Evolutionary conservation across 208 protist genomes (phyloP), one percentile per base, ranked within the genome.

Genomic region (Porcisia deanei): DNA sequence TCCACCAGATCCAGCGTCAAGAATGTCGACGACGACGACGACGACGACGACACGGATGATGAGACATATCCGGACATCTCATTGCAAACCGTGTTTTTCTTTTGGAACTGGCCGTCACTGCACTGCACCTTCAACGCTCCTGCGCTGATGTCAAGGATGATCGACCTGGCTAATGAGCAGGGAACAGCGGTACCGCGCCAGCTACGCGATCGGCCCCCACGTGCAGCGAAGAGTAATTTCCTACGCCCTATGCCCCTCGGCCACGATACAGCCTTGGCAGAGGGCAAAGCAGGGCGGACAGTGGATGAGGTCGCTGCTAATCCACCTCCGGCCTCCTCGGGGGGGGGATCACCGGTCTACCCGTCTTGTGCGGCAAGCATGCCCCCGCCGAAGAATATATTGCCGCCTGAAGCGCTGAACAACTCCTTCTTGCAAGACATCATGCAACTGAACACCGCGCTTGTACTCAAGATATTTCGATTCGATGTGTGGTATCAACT

Each of bases 401-500:
- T 59, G 1, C 75, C 79, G 0, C 4, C 12, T 12, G 52, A 55
- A 57, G 14, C 63, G 55, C 3, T 9, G 20, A 43, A 54, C 45
- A 43, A 22, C 0, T 1, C 75, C 0, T 45, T 89, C 64, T 76
- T 67, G 16, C 20, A 53, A 12, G 59, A 71, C 57, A 85, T 78
- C 75, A 64, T 87, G 30, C 69, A 80, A 39, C 52, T 76, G n/a
- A 79, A 77, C 8, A 58, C 65, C 22, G 54, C 55, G 55, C 37
- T 93, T 22, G 18, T 91, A 12, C 4, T 93, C 14, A 91, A 93
- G 54, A 25, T 93, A 2, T 91, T 93, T 77, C 73, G 73, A 53
- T 75, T 73, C 77, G 75, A 88, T 55, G 70, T 85, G 22, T 91
- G 86, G 85, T 82, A 78, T 30, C 39, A 81, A 1, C 58, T 92